A percentile compares a stretch with the other conserved stretches of the same genome.
These are phyloP conservation scores for Ascochyta rabiei DNA, from an alignment of 2,329 filamentous ascomycete species.

Conservation along the genomic window DNA sequence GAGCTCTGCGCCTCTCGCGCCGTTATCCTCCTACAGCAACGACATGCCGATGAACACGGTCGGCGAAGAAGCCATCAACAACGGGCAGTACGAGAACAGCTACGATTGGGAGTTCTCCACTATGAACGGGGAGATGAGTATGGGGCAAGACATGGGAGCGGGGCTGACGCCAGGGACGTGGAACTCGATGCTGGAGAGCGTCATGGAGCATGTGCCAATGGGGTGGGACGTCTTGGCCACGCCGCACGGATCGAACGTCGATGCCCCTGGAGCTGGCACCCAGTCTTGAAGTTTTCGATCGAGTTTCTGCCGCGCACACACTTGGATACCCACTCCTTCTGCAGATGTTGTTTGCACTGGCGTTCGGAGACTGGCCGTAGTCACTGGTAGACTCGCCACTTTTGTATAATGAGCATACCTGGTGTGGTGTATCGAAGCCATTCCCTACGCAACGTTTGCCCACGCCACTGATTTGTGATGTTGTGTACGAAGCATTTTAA, in stretches of 20 bases:
- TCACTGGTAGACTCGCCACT: slow-evolving; percentile 5
- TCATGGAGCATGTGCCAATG: slow-evolving; percentile 30
- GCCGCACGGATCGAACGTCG: slow-evolving; percentile 5
- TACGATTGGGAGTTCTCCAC: slow-evolving; percentile 44
- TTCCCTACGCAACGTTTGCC: too few relatives aligned
- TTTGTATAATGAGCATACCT: neutral
- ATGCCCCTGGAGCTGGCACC: neutral
- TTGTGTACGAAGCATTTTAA: neutral
- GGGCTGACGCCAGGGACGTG: slow-evolving; percentile 43
- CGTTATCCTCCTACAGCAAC: neutral
- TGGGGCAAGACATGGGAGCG: slow-evolving; percentile 20
- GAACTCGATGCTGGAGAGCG: slow-evolving; percentile 46
- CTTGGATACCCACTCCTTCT: slow-evolving; percentile 15
- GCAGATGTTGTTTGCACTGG: neutral
- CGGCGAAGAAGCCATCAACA: slow-evolving; percentile 6
- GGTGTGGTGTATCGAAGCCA: too few relatives aligned
- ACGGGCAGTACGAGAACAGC: slow-evolving; percentile 24
- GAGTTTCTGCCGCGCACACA: neutral
- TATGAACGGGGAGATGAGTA: slow-evolving; percentile 12
- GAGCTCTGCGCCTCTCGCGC: neutral
- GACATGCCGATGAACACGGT: slow-evolving; percentile 19
- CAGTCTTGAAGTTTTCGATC: neutral
- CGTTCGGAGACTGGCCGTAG: neutral
- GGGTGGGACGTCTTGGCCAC: slow-evolving; percentile 35
- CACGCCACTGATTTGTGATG: neutral